Evolutionary conservation across 345 rosid genomes (phyloP), one percentile per base, ranked within the genome.

Genomic region (Aquilaria sinensis): DNA sequence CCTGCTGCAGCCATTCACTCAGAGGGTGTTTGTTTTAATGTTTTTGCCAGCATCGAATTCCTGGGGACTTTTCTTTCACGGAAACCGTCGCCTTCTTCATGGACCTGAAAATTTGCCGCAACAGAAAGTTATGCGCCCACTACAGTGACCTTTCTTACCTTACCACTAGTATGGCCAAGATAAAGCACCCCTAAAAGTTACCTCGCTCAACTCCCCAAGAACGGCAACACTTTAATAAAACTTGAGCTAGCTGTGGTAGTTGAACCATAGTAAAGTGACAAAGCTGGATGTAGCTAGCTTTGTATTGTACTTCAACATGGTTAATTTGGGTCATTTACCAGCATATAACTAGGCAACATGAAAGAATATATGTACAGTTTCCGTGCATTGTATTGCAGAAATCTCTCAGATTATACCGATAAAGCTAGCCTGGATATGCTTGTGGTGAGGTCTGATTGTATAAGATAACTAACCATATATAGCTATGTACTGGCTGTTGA

Each of bases 1-100:
- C 43, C 43, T 37, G 43, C 0, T 4, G 43, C 8, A 37, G 8
- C 43, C 5, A 37, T 5, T 37, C 43, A 37, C 37, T 84, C 80
- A 58, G 79, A 78, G 61, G 82, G 82, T 73, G 90, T 78, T 16
- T 16, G 23, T 16, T 16, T 16, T 16, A 16, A 16, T 16, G 23
- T 16, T 68, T 67, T 82, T 63, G 83, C 78, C 83, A 84, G 78
- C 57, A 81, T 74, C 63, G 83, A 88, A 72, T 76, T 84, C 84
- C 88, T 83, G 65, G 88, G 82, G 65, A 77, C 81, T 83, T 86
- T 88, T 75, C 82, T 80, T 69, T 83, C 91, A 66, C 80, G 78
- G 77, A 81, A 78, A 51, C 75, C 81, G 73, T 81, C 85, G 79
- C 77, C 84, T 69, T 83, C 81, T 64, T 63, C 82, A 70, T 77